Evolutionary conservation across 2,329 filamentous ascomycete species (phyloP), one percentile per base, ranked within the genome.

Genomic region (Hypoxylon sp.): DNA sequence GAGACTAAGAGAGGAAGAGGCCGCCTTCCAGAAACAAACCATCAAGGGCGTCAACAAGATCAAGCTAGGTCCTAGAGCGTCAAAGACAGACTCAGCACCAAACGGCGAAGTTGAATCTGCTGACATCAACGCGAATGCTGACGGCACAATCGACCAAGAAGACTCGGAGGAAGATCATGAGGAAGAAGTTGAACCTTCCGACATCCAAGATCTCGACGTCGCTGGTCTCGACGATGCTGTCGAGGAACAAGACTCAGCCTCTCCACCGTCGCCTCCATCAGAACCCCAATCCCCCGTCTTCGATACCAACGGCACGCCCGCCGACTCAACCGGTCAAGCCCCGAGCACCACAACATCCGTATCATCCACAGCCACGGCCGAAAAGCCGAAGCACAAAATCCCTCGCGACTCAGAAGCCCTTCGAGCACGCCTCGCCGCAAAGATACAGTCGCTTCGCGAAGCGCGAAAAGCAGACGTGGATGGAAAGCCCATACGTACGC

Each of bases 381-480:
- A 88, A 66, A 89, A 88, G 75, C 86, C 87, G 13, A 92, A 90
- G 78, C 86, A 88, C 76, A 90, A 89, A 74, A 81, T 91, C 30
- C 91, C 91, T 60, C 84, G 89, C 68, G 90, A 94, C 76, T 91
- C 90, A 45, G 89, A 93, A 66, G 88, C 91, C 25, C 87, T 97
- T 50, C 90, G 92, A 75, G 89, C 91, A 63, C 91, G 94, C 48
- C 85, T 99, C 55, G 90, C 92, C 62, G 92, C 92, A 73, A 92
- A 90, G 68, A 94, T 99, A 60, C 93, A 96, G 73, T 91, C 91
- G 49, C 88, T 98, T 53, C 92, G 95, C 65, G 92, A 93, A 9
- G 90, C 90, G 25, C 90, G 96, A 65, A 97, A 97, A 79, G 94
- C 95, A 5, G 93, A 97, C 73, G 93, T 92, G 0, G 90, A 97